phyloP scores from a whole-genome alignment of 2,329 filamentous ascomycete species.

The Penicillium sp. region DNA sequence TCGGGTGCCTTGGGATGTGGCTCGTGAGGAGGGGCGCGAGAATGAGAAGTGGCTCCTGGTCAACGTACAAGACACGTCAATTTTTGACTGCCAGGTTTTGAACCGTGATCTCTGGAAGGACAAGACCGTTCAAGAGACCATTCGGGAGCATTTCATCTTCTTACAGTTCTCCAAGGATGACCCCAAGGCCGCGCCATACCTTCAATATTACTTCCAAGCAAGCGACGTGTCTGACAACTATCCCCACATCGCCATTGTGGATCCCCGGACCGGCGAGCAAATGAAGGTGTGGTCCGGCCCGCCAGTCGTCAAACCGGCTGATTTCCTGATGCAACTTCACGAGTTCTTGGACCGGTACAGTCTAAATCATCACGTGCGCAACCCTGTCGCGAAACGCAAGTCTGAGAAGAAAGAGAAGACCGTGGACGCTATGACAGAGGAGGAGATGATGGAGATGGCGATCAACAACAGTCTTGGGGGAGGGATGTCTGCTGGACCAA shows the following conservation, averaged over 20 bases:
- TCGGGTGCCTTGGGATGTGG: constrained; percentile 76
- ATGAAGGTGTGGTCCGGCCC: constrained; percentile 93
- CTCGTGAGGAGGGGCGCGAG: constrained; percentile 81
- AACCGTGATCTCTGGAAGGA: constrained; percentile 98
- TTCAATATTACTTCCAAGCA: constrained; percentile 84
- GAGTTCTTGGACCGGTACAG: constrained; percentile 98
- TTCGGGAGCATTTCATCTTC: constrained; percentile 93
- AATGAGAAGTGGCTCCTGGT: constrained; percentile 92
- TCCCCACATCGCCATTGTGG: constrained; percentile 93
- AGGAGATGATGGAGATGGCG: constrained; percentile 95
- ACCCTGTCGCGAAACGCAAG: constrained; percentile 81
- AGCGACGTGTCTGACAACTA: constrained; percentile 86
- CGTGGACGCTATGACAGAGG: constrained; percentile 88
- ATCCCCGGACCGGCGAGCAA: constrained; percentile 93
- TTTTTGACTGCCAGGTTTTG: constrained; percentile 91
- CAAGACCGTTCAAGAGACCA: constrained; percentile 70
- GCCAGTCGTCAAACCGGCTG: constrained; percentile 71
- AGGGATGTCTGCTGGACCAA: constrained; percentile 50
- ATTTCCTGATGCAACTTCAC: constrained; percentile 88
- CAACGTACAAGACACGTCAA: constrained; percentile 89
- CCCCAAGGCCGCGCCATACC: constrained; percentile 73
- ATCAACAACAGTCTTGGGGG: constrained; percentile 78
- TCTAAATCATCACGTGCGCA: constrained; percentile 82
- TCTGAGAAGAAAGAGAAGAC: constrained; percentile 71
- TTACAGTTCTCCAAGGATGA: constrained; percentile 91